A percentile compares a stretch with the other conserved stretches of the same genome.
These are phyloP conservation scores for Saccharomyces hybrid DNA, from an alignment of 1,139 yeast species.

Conservation along the genomic window DNA sequence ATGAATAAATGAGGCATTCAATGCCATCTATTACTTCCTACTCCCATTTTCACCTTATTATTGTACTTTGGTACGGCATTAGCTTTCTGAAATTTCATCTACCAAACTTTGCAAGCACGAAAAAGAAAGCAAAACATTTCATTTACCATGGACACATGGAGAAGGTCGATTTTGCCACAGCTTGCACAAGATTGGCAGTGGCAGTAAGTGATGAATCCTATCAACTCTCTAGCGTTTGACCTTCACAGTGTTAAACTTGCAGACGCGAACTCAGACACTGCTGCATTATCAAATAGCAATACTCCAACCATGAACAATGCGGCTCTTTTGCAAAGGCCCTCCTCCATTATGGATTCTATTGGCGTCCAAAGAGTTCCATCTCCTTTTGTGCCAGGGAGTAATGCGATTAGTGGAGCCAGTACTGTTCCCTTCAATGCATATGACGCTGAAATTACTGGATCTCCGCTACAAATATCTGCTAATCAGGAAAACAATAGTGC, in stretches of 20 bases:
- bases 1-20: no score
- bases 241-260: neutral
- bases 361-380: constrained; percentile 4
- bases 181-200: neutral
- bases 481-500: neutral
- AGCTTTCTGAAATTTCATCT: neutral
- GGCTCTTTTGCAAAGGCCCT: constrained; percentile 3
- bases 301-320: neutral
- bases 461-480: neutral
- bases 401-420: neutral
- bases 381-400: neutral
- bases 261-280: neutral
- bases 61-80: neutral
- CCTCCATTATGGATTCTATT: constrained; percentile 3
- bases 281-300: neutral
- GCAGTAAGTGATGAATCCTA: neutral
- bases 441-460: neutral
- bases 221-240: neutral
- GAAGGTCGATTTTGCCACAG: neutral
- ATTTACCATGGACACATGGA: neutral
- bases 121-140: neutral
- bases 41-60: neutral
- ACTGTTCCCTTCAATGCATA: neutral
- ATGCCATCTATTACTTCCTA: neutral
- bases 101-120: neutral